Evolutionary conservation across 2,329 filamentous ascomycete genomes (phyloP), one percentile per base, ranked within the genome.

Genomic region (Alternaria arborescens): DNA sequence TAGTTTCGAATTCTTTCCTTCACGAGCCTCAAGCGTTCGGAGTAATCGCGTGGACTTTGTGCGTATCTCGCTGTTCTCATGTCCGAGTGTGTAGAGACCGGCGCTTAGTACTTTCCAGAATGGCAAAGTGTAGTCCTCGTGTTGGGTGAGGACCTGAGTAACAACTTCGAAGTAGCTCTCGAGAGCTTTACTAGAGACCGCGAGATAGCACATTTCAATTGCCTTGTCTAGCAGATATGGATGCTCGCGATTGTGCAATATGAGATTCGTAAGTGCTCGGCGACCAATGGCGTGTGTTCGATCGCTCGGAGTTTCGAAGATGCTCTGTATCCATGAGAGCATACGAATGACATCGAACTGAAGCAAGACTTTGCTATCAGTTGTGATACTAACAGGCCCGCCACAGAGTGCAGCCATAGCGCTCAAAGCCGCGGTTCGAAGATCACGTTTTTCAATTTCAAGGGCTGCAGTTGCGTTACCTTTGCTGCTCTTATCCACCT

Each of bases 151-250:
- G 7, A 99, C 92, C 71, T 97, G 89, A 0, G 91, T 93, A 4
- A 97, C 91, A 0, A 98, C 94, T 42, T 92, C 89, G 71, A 99
- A 98, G 79, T 98, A 99, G 80, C 94, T 97, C 71, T 96, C 93
- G 6, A 97, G 84, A 0, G 95, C 90, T 76, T 97, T 97, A 1
- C 91, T 85, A 2, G 86, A 86, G 62, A 94, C 91, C 1, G 92
- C 88, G 22, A 92, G 81, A 77, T 98, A 99, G 80, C 95, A 99
- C 79, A 92, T 90, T 48, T 93, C 88, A 60, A 99, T 94, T 42
- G 94, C 96, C 76, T 95, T 90, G 71, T 97, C 93, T 57, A 98
- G 83, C 40, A 99, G 82, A 66, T 93, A 93, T 0, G 91, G 87
- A 65, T 94, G 91, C 58, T 97, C 92, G 65, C 91, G 90, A 72